phyloP scores from a whole-genome alignment of 2,329 filamentous ascomycete genomes.

The Lachnellula hyalina region DNA sequence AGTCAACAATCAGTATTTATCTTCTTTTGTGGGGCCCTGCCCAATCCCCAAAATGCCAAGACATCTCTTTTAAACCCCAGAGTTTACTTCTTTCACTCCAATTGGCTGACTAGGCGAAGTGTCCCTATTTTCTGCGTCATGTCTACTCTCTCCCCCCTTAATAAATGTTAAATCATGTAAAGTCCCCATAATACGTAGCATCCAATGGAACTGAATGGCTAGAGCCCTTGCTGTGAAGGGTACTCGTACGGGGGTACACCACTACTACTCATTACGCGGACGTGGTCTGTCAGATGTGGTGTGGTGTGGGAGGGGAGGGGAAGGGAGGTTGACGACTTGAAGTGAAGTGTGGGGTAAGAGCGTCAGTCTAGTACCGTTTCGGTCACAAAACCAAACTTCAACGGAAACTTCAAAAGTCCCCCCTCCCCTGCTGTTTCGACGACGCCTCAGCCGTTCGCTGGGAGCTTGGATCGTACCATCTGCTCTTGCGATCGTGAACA shows the following conservation, averaged over 20 bases:
- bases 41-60: neutral
- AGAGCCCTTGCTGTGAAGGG: too few relatives aligned
- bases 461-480: neutral
- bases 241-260: too few relatives aligned
- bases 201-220: too few relatives aligned
- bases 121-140: neutral
- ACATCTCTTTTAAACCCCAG: neutral
- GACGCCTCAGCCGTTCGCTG: neutral
- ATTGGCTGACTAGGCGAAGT: neutral
- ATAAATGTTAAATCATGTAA: too few relatives aligned
- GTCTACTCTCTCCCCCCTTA: too few relatives aligned
- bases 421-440: too few relatives aligned
- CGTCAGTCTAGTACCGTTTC: neutral
- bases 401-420: neutral
- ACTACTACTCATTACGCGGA: neutral
- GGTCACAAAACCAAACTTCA: too few relatives aligned
- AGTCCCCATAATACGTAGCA: too few relatives aligned
- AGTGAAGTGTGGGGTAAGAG: neutral
- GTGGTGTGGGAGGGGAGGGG: neutral
- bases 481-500: neutral
- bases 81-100: neutral
- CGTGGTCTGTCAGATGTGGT: neutral
- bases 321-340: neutral
- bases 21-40: neutral
- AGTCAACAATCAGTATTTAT: neutral